Evolutionary conservation across 2,329 filamentous ascomycete species (phyloP).

Genomic region (Elsinoe perseae): DNA sequence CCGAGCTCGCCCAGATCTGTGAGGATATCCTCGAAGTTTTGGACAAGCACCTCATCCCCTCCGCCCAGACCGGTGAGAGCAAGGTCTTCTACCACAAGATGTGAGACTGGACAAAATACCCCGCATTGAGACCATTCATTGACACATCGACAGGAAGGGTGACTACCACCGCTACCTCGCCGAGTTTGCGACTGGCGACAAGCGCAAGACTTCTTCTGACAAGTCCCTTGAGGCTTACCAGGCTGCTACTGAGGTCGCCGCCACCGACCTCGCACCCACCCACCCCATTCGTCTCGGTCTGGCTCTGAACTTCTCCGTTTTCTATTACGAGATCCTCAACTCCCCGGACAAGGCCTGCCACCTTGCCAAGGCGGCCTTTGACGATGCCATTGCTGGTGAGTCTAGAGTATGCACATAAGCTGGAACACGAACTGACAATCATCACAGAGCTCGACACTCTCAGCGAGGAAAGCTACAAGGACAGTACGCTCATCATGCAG

Average conservation of each 20-base stretch:
- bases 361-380: constrained; percentile 90
- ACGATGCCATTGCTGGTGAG: constrained; percentile 84
- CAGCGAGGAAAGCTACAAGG: constrained; percentile 98
- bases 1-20: constrained; percentile 93
- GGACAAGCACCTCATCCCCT: constrained; percentile 87
- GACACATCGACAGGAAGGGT: constrained; percentile 66
- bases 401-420: not conserved
- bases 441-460: constrained; percentile 83
- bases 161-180: constrained; percentile 99
- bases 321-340: constrained; percentile 99
- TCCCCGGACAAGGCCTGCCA: constrained; percentile 97
- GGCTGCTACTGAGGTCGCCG: constrained; percentile 78
- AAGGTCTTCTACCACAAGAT: constrained; percentile 99
- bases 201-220: constrained; percentile 89
- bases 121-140: constrained; percentile 5
- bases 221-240: constrained; percentile 97
- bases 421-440: constrained; percentile 22
- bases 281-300: constrained; percentile 90
- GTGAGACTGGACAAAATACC: constrained; percentile 45
- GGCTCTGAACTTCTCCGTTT: constrained; percentile 93
- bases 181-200: constrained; percentile 90
- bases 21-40: constrained; percentile 94
- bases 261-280: constrained; percentile 81
- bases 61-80: constrained; percentile 89
- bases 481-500: constrained; percentile 98